A percentile compares a stretch with the other conserved stretches of the same genome.
Evolutionary conservation across 768 basidiomycete genomes (phyloP).

Genomic region (Piloderma croceum): DNA sequence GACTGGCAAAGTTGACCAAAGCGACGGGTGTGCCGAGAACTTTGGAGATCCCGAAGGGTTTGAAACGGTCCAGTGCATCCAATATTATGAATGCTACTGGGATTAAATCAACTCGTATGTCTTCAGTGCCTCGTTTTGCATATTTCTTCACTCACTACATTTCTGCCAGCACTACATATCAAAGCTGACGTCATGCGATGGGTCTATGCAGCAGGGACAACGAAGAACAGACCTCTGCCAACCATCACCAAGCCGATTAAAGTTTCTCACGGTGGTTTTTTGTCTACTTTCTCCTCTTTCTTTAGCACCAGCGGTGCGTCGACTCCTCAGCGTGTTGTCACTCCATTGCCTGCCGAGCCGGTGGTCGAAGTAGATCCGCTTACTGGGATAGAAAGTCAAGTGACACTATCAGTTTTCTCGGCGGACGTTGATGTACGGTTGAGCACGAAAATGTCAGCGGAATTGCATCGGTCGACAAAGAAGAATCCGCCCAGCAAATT

Average conservation of each 20-base stretch:
- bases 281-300: conserved; percentile 35
- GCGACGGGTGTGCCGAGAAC: conserved; percentile 45
- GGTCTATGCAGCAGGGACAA: conserved; percentile 63
- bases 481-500: conserved; percentile 81
- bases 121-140: background rate
- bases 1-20: conserved; percentile 65
- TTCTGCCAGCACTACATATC: conserved; percentile 59
- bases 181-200: conserved; percentile 76
- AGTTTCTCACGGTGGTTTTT: conserved; percentile 41
- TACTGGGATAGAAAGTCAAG: conserved; percentile 43
- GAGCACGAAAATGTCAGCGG: conserved; percentile 59
- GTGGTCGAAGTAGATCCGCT: conserved; percentile 30
- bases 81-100: conserved; percentile 65
- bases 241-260: conserved; percentile 27
- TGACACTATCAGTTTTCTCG: conserved; percentile 59
- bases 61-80: conserved; percentile 50
- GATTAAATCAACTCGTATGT: conserved; percentile 60
- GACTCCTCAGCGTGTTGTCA: conserved; percentile 25
- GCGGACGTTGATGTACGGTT: conserved; percentile 61
- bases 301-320: conserved; percentile 17
- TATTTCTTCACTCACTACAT: conserved; percentile 5
- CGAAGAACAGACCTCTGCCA: conserved; percentile 41
- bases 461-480: conserved; percentile 88
- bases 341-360: conserved; percentile 26
- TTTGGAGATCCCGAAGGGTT: conserved; percentile 47